A percentile compares a stretch with the other conserved stretches of the same genome.
Evolutionary conservation across 148 eudicot species (phyloP).

Genomic region (Silene latifolia): DNA sequence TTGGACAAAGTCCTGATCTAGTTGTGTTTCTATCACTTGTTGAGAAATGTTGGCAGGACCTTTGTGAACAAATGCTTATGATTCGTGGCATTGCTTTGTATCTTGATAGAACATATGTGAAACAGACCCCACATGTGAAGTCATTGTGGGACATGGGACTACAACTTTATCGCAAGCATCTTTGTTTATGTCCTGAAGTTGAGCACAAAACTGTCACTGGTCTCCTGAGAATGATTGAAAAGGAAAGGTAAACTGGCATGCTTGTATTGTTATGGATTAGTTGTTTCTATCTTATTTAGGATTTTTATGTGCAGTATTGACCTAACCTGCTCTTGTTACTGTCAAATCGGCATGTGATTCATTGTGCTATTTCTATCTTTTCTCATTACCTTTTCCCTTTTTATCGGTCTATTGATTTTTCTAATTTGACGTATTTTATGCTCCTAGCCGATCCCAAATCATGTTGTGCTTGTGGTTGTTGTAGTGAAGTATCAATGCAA

Average conservation of each 20-base stretch:
- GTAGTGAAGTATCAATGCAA: not conserved
- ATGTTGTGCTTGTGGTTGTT: no score
- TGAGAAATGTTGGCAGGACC: constrained; percentile 97
- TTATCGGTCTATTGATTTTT: not conserved
- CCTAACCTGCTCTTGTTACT: not conserved
- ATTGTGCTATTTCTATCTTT: not conserved
- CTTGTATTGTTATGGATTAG: not conserved
- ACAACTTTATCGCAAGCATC: constrained; percentile 87
- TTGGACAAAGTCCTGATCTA: constrained; percentile 91
- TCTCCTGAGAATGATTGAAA: constrained; percentile 90
- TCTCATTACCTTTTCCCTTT: not conserved
- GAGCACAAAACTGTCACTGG: constrained; percentile 95
- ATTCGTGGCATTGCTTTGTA: constrained; percentile 92
- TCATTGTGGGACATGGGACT: constrained; percentile 99
- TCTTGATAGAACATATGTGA: constrained; percentile 96
- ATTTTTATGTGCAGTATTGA: not conserved
- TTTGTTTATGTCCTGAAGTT: constrained; percentile 80
- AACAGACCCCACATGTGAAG: constrained; percentile 74
- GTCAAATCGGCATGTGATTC: not conserved
- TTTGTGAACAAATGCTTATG: constrained; percentile 96
- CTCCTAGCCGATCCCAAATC: not conserved
- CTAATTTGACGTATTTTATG: not conserved
- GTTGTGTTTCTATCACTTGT: constrained; percentile 85
- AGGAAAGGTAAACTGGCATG: constrained; percentile 59
- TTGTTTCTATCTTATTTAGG: not conserved